A percentile compares a stretch with the other conserved stretches of the same genome.
phyloP scores from a whole-genome alignment of 768 basidiomycete genomes.

The Tephrocybe sp. region DNA sequence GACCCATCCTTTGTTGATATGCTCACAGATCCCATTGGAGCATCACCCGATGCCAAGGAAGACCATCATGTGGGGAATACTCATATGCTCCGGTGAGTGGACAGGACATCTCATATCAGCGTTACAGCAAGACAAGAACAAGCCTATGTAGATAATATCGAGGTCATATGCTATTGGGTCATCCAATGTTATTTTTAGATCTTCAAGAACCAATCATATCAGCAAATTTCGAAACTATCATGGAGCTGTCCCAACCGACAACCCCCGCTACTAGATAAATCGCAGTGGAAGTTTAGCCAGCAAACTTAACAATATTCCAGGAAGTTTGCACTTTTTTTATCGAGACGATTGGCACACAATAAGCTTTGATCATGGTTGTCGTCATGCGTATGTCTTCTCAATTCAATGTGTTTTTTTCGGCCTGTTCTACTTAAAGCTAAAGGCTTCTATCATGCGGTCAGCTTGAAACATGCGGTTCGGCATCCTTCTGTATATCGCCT shows the following conservation, averaged over 20 bases:
- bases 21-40: not conserved
- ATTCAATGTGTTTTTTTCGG: not conserved
- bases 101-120: not conserved
- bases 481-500: not conserved
- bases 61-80: not conserved
- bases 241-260: too few species aligned
- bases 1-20: too few species aligned
- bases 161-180: too few species aligned
- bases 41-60: not conserved
- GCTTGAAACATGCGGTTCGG: constrained; percentile 12
- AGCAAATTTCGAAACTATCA: too few species aligned
- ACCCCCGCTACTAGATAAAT: too few species aligned
- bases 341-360: too few species aligned
- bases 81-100: not conserved
- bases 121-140: not conserved
- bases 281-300: too few species aligned
- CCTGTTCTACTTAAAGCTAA: not conserved
- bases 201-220: too few species aligned
- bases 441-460: constrained; percentile 11
- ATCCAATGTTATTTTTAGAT: too few species aligned
- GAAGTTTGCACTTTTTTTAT: too few species aligned
- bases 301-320: too few species aligned
- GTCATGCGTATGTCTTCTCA: not conserved
- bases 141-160: too few species aligned
- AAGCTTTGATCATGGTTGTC: not conserved